Base-by-base conservation (phyloP, 805 yeast genomes). In the Saccharomycopsis fibuligera region DNA sequence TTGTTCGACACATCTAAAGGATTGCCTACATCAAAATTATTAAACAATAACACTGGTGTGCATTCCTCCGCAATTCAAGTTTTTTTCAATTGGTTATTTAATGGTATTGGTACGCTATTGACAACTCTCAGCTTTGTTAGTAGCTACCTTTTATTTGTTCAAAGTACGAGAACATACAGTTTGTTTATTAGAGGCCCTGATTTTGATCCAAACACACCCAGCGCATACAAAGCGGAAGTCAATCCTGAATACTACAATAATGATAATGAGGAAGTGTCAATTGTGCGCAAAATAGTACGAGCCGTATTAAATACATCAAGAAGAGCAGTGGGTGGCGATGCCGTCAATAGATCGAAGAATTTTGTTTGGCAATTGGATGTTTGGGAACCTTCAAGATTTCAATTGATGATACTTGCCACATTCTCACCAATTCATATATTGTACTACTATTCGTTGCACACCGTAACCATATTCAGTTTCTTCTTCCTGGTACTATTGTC, bases 351-450 rank as follows among this genome's bases (percentile, higher is more conserved):
- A 8, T n/a, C 8, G 38, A 14, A 6, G n/a, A 23, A 14, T 6
- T 21, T 38, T 38, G 29, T 47, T 30, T 83, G 83, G 78, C 74
- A 76, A 49, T 60, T 85, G 37, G 66, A 64, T 17, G 74, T 83
- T 44, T 85, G 95, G 95, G 68, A 70, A 38, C 91, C 91, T 0
- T 72, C 83, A 0, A 69, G 69, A 54, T 80, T 82, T 59, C 71
- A 71, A 29, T 66, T 83, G 4, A 64, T 68, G 42, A 56, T 83
- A 2, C 69, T 76, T 25, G 67, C 76, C 2, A 62, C 76, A 1
- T 79, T 79, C 54, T 79, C 86, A 5, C 93, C 95, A 0, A 59
- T 79, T 8, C 74, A 72, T 42, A 54, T 77, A 6, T 46, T 71
- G 2, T 63, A 74, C n/a, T 47, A 47, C 62, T 78, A 47, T 63